These are phyloP conservation scores for Chlorociboria aeruginascens DNA, from an alignment of 495 filamentous ascomycete species.

Conservation along the genomic window DNA sequence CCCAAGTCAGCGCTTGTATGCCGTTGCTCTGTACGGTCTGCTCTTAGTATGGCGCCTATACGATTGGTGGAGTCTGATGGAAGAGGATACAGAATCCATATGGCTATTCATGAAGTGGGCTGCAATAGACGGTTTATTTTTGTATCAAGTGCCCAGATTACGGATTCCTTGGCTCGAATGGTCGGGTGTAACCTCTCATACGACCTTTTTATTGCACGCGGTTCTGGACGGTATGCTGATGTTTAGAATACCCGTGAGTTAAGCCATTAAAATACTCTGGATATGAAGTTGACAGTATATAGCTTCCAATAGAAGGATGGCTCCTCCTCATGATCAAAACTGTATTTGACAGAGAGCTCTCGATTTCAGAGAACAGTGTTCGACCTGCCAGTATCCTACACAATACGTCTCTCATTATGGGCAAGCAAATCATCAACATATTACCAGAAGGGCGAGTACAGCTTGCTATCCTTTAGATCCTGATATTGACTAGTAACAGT, in stretches of 20 bases:
- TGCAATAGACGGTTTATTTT: constrained; percentile 65
- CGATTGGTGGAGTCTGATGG: constrained; percentile 62
- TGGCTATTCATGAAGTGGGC: constrained; percentile 91
- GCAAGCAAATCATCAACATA: constrained; percentile 93
- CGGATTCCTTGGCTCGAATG: constrained; percentile 95
- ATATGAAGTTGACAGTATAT: constrained; percentile 14
- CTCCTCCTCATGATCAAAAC: constrained; percentile 56
- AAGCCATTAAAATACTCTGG: background rate
- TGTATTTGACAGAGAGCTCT: constrained; percentile 79
- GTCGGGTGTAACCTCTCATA: constrained; percentile 55
- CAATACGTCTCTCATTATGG: constrained; percentile 84
- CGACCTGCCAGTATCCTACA: constrained; percentile 76
- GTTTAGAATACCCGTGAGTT: constrained; percentile 72
- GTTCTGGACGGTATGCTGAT: constrained; percentile 72
- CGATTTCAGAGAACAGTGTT: constrained; percentile 79
- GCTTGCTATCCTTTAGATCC: background rate
- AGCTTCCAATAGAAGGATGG: constrained; percentile 57
- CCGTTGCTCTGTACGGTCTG: constrained; percentile 57
- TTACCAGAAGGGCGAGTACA: constrained; percentile 75
- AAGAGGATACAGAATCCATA: constrained; percentile 68
- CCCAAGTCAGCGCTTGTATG: constrained; percentile 78
- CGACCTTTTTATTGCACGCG: constrained; percentile 54
- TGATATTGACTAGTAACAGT: constrained; percentile 25
- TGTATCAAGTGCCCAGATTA: constrained; percentile 72
- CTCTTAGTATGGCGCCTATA: constrained; percentile 72